Base-by-base conservation (phyloP, 202 grass and related monocot species). In the Carex arenaria region DNA sequence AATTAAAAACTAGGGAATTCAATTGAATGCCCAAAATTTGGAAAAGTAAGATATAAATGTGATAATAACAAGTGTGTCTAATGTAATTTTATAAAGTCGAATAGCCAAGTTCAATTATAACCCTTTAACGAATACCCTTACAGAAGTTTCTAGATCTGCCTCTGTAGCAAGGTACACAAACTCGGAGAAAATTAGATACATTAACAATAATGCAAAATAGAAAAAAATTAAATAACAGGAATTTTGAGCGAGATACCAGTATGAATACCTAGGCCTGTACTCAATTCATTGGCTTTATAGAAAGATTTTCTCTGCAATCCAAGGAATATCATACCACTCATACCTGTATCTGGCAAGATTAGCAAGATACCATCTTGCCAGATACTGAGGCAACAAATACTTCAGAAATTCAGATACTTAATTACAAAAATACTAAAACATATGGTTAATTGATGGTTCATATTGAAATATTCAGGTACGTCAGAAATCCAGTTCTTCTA, bases 401-500 rank as follows among this genome's bases (percentile, higher is more conserved):
- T 7, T 26, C 4, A 53, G 30, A 2, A 53, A 30, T 30, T 73
- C 45, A 54, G 22, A 23, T 17, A 54, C 47, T 30, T 54, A 74
- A 53, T 54, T 54, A 7, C 28, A 77, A 47, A 26, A 53, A 15
- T 4, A 0, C n/a, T 14, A 51, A 71, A 47, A 20, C 38, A 71
- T 71, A 71, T 65, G 63, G 42, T 49, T n/a, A n/a, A n/a, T n/a
- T 72, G 66, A 69, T 69, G 17, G 36, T 43, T 68, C 20, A 75
- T 55, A 30, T 54, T 51, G 54, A 54, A 75, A 77, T 3, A 59
- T 57, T 98, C 92, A 49, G 92, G 95, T n/a, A n/a, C n/a, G n/a
- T n/a, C 77, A 98, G 64, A 80, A 90, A 80, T 98, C 92, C 72
- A 97, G 65, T 75, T 97, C 94, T 82, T 97, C 92, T 34, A 97